These are phyloP conservation scores for Phytophthora cactorum DNA, from an alignment of 352 stramenopile genomes.

Conservation along the genomic window DNA sequence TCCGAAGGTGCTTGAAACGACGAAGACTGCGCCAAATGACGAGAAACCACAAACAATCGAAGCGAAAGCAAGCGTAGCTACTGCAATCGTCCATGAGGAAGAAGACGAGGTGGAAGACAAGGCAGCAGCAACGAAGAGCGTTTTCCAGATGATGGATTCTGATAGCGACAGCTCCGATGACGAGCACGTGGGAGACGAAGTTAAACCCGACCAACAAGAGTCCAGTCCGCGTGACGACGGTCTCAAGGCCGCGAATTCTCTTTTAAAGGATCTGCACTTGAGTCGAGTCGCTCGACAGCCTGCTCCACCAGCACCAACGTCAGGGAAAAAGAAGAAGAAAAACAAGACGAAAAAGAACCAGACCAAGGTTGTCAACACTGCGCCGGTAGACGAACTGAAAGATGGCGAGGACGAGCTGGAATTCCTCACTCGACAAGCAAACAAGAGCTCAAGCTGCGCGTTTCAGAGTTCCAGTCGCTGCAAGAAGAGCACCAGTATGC, in stretches of 20 bases:
- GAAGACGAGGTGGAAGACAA: slow-evolving; percentile 36
- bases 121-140: slow-evolving; percentile 24
- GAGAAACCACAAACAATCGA: slow-evolving; percentile 1
- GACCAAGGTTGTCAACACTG: slow-evolving; percentile 27
- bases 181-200: slow-evolving; percentile 29
- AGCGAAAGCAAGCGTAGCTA: slow-evolving; percentile 2
- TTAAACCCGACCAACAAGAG: slow-evolving; percentile 1
- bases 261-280: slow-evolving; percentile 72
- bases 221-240: slow-evolving; percentile 1
- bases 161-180: slow-evolving; percentile 43
- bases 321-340: slow-evolving; percentile 57
- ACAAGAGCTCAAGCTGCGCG: slow-evolving; percentile 56
- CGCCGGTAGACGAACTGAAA: slow-evolving; percentile 34
- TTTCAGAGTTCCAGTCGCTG: slow-evolving; percentile 56
- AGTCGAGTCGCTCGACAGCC: slow-evolving; percentile 61
- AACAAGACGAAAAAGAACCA: slow-evolving; percentile 56
- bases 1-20: slow-evolving; percentile 2
- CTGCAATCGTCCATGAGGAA: slow-evolving; percentile 14
- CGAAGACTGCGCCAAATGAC: slow-evolving; percentile 10
- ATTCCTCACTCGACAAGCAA: slow-evolving; percentile 71
- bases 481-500: slow-evolving; percentile 62
- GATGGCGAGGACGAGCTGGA: slow-evolving; percentile 75
- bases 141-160: slow-evolving; percentile 55
- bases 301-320: slow-evolving; percentile 17
- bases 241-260: slow-evolving; percentile 38